These are phyloP conservation scores for Lipomyces yamanashiensis DNA, from an alignment of 805 yeast genomes.

Conservation along the genomic window DNA sequence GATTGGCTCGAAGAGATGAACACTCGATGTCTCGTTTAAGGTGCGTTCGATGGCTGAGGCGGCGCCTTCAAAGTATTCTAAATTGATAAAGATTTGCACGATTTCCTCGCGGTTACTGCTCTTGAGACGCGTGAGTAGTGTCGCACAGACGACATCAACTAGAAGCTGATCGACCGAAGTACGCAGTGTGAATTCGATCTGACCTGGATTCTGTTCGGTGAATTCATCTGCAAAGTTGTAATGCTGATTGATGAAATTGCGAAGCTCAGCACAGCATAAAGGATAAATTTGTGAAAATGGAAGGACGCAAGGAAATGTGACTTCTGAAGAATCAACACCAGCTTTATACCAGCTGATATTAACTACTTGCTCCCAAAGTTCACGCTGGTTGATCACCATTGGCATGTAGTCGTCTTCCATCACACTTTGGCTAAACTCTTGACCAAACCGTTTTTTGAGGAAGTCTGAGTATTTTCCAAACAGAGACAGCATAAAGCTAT, in stretches of 20 bases:
- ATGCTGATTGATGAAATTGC: constrained; percentile 66
- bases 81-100: constrained; percentile 84
- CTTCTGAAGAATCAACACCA: constrained; percentile 39
- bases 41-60: constrained; percentile 62
- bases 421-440: constrained; percentile 64
- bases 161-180: constrained; percentile 72
- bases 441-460: constrained; percentile 59
- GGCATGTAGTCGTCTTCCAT: constrained; percentile 90
- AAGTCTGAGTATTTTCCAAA: constrained; percentile 66
- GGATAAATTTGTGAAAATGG: constrained; percentile 92
- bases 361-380: constrained; percentile 66
- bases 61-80: constrained; percentile 83
- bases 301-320: constrained; percentile 60
- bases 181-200: constrained; percentile 61
- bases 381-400: constrained; percentile 63
- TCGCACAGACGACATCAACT: constrained; percentile 65
- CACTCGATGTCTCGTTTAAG: constrained; percentile 47
- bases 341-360: constrained; percentile 72
- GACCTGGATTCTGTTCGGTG: constrained; percentile 64
- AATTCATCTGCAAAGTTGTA: constrained; percentile 67
- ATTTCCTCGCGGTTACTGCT: constrained; percentile 85
- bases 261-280: constrained; percentile 76
- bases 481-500: constrained; percentile 61
- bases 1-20: constrained; percentile 26
- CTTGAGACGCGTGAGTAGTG: constrained; percentile 63